Evolutionary conservation across 129 eudicot genomes (phyloP).

Genomic region (Smallanthus sonchifolius): DNA sequence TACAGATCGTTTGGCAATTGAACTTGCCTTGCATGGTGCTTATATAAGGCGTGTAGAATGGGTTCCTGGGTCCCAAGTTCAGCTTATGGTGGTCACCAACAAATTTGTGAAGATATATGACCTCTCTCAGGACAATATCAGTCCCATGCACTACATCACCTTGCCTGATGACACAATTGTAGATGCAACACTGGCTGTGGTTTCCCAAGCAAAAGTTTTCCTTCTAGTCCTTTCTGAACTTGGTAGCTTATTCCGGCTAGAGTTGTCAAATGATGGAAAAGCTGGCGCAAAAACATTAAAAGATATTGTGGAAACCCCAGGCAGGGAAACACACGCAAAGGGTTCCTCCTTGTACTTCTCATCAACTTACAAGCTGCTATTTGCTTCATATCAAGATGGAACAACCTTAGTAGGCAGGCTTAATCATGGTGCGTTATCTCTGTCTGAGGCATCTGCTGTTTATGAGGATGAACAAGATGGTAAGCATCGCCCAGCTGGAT

Average conservation of each 20-base stretch:
- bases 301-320: slow-evolving; percentile 53
- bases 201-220: slow-evolving; percentile 69
- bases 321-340: slow-evolving; percentile 42
- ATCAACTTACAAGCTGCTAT: slow-evolving; percentile 66
- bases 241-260: slow-evolving; percentile 74
- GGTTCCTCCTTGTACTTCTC: slow-evolving; percentile 89
- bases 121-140: slow-evolving; percentile 87
- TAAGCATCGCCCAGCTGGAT: slow-evolving; percentile 69
- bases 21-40: slow-evolving; percentile 96
- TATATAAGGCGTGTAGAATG: slow-evolving; percentile 84
- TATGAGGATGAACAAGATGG: slow-evolving; percentile 82
- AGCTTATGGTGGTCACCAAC: slow-evolving; percentile 94
- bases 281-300: slow-evolving; percentile 67
- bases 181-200: slow-evolving; percentile 84
- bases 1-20: slow-evolving; percentile 90
- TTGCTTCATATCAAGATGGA: slow-evolving; percentile 93
- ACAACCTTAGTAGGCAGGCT: slow-evolving; percentile 72
- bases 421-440: slow-evolving; percentile 53
- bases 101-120: slow-evolving; percentile 89
- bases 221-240: slow-evolving; percentile 80
- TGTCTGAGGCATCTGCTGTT: slow-evolving; percentile 64
- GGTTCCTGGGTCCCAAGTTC: slow-evolving; percentile 98
- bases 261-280: slow-evolving; percentile 75
- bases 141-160: slow-evolving; percentile 89
- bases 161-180: slow-evolving; percentile 65